Percentiles rank a stretch among this genome's conserved stretches.
These are phyloP conservation scores for Aspergillus sp. DNA, from an alignment of 2,329 filamentous ascomycete species.

Conservation along the genomic window DNA sequence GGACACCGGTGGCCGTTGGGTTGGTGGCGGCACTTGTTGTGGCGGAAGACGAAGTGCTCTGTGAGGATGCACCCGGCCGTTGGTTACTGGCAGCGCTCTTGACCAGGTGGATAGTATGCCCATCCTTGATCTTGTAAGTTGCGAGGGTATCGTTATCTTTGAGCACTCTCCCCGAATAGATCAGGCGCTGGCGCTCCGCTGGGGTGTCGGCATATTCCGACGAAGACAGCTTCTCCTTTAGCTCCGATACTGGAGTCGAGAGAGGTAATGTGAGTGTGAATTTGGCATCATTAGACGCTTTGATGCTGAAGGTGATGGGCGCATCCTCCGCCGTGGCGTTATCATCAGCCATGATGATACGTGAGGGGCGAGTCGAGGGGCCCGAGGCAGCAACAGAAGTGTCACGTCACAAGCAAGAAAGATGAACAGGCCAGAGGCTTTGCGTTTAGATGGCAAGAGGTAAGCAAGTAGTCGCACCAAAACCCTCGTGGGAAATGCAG, in stretches of 20 bases:
- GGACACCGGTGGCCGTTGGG: slow-evolving; percentile 46
- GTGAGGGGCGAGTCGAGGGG: slow-evolving; percentile 20
- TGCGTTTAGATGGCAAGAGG: slow-evolving; percentile 1
- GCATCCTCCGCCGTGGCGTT: slow-evolving; percentile 61
- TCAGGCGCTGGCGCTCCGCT: slow-evolving; percentile 85
- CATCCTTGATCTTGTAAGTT: slow-evolving; percentile 92
- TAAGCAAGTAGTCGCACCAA: slow-evolving; percentile 6
- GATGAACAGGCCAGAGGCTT: not conserved
- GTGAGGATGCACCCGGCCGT: slow-evolving; percentile 60
- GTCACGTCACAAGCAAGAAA: slow-evolving; percentile 19
- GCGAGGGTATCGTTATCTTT: slow-evolving; percentile 89
- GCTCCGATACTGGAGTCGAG: slow-evolving; percentile 76
- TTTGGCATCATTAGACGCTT: slow-evolving; percentile 89
- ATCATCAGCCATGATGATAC: slow-evolving; percentile 47
- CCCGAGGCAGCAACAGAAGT: slow-evolving; percentile 8
- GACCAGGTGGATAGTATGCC: slow-evolving; percentile 94
- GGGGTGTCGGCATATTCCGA: slow-evolving; percentile 85
- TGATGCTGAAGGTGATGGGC: slow-evolving; percentile 94
- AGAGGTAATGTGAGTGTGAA: slow-evolving; percentile 80
- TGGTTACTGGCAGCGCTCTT: slow-evolving; percentile 92
- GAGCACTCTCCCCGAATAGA: slow-evolving; percentile 95
- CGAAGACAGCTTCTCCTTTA: slow-evolving; percentile 85
- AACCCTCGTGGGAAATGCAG: not conserved
- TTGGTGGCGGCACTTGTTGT: slow-evolving; percentile 37
- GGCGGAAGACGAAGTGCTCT: slow-evolving; percentile 46